phyloP scores from a whole-genome alignment of 768 basidiomycete species.

The Pleurotus platypus region DNA sequence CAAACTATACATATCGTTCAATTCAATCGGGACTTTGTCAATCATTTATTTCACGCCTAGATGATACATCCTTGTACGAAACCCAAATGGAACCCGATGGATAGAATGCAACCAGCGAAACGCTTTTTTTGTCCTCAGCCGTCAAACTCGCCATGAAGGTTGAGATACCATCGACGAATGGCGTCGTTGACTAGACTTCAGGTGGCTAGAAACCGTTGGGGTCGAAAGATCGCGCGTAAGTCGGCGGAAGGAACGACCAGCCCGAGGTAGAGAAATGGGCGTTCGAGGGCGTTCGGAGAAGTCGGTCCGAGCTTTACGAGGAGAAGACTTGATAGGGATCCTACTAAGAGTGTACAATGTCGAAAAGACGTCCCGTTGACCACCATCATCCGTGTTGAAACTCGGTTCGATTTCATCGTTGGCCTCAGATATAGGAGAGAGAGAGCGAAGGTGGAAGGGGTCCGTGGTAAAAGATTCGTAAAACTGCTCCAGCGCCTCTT shows the following conservation, averaged over 20 bases:
- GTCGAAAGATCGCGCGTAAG: slow-evolving; percentile 3
- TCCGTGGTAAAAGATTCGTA: not conserved
- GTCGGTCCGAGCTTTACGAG: too few relatives aligned
- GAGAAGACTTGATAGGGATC: too few relatives aligned
- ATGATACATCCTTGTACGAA: too few relatives aligned
- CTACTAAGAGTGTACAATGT: too few relatives aligned
- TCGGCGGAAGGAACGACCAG: not conserved
- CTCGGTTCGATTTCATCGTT: not conserved
- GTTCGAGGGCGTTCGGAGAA: not conserved
- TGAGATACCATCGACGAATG: not conserved
- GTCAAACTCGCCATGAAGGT: slow-evolving; percentile 1
- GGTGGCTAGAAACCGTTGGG: slow-evolving; percentile 1
- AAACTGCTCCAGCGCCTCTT: not conserved
- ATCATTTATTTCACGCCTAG: too few relatives aligned
- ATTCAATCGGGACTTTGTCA: too few relatives aligned
- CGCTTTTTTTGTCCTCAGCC: not conserved
- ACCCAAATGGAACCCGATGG: too few relatives aligned
- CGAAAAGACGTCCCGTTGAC: not conserved
- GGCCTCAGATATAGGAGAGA: not conserved
- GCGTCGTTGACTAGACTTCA: not conserved
- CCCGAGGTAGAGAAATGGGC: not conserved
- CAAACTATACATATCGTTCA: too few relatives aligned
- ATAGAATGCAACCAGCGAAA: not conserved
- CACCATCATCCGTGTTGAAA: not conserved
- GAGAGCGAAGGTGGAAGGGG: not conserved